Conservation (phyloP, 208 protist genomes). For the Sergeia podlipaevii region DNA sequence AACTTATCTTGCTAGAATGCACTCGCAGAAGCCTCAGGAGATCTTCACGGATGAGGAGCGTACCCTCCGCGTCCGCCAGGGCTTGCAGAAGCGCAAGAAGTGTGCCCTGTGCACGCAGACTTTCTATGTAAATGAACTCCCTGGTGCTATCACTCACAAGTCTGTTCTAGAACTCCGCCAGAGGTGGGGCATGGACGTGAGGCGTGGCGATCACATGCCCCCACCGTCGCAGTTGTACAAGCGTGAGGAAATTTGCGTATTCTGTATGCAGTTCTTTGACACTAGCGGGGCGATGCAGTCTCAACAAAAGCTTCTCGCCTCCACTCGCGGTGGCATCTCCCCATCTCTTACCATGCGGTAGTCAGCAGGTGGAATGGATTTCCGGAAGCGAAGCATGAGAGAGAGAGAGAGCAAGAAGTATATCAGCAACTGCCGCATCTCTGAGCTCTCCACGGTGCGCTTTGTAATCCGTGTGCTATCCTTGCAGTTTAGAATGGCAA, state of each 20-base stretch:
- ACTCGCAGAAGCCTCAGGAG: conserved; percentile 32
- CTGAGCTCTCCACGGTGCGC: too few species aligned
- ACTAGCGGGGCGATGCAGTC: conserved; percentile 79
- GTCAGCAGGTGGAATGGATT: too few species aligned
- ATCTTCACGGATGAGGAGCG: conserved; percentile 54
- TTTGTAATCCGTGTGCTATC: too few species aligned
- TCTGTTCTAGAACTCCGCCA: conserved; percentile 89
- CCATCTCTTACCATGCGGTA: conserved; percentile 73
- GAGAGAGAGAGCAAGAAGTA: not conserved
- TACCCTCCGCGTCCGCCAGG: conserved; percentile 80
- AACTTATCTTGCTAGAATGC: conserved; percentile 11
- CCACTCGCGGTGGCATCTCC: conserved; percentile 82
- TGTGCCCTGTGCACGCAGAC: conserved; percentile 88
- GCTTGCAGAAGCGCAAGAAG: conserved; percentile 89
- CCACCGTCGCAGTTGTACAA: conserved; percentile 91
- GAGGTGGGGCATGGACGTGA: conserved; percentile 86
- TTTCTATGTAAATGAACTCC: conserved; percentile 90
- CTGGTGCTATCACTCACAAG: conserved; percentile 91
- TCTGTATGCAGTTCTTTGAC: conserved; percentile 95
- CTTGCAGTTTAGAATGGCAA: too few species aligned
- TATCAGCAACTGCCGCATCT: not conserved
- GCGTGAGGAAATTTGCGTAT: conserved; percentile 89
- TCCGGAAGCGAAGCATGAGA: too few species aligned
- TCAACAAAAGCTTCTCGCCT: conserved; percentile 84
- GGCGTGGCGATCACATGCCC: conserved; percentile 80